phyloP scores from a whole-genome alignment of 1,284 basidiomycete species.

The Boletus mariae region DNA sequence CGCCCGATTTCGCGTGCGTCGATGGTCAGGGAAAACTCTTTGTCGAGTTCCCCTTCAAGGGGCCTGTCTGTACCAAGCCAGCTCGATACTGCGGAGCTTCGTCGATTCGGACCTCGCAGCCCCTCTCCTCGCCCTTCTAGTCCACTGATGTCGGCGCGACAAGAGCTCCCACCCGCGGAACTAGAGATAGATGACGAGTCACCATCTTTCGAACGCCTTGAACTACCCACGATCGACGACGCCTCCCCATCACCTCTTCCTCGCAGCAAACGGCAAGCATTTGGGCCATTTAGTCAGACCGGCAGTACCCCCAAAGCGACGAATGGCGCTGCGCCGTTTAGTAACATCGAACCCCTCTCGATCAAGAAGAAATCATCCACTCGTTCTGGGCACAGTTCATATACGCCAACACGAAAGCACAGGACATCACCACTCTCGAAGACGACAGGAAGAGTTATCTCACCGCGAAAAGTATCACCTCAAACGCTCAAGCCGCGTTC shows the following conservation, averaged over 20 bases:
- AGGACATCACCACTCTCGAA: conserved; percentile 50
- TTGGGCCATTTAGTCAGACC: conserved; percentile 47
- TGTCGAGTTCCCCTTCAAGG: conserved; percentile 31
- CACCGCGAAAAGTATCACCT: conserved; percentile 54
- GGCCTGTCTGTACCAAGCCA: conserved; percentile 21
- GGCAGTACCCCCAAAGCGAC: conserved; percentile 47
- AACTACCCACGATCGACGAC: conserved; percentile 27
- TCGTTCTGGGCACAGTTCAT: conserved; percentile 39
- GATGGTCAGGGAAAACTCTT: conserved; percentile 36
- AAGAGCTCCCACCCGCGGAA: conserved; percentile 40
- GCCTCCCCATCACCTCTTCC: conserved; percentile 49
- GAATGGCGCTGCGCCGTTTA: conserved; percentile 23
- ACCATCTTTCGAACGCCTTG: conserved; percentile 29
- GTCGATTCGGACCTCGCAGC: conserved; percentile 66
- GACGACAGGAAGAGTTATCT: conserved; percentile 40
- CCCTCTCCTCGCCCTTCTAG: conserved; percentile 62
- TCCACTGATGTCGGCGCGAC: conserved; percentile 28
- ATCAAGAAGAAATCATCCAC: conserved; percentile 76
- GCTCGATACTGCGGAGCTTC: conserved; percentile 47
- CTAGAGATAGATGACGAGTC: conserved; percentile 43
- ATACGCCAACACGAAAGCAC: conserved; percentile 43
- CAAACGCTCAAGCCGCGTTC: conserved; percentile 36
- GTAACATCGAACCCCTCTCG: conserved; percentile 61
- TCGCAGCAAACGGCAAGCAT: conserved; percentile 64
- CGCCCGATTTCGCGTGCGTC: conserved; percentile 55